Evolutionary conservation across 768 basidiomycete genomes (phyloP).

Genomic region (Mycena epipterygia): DNA sequence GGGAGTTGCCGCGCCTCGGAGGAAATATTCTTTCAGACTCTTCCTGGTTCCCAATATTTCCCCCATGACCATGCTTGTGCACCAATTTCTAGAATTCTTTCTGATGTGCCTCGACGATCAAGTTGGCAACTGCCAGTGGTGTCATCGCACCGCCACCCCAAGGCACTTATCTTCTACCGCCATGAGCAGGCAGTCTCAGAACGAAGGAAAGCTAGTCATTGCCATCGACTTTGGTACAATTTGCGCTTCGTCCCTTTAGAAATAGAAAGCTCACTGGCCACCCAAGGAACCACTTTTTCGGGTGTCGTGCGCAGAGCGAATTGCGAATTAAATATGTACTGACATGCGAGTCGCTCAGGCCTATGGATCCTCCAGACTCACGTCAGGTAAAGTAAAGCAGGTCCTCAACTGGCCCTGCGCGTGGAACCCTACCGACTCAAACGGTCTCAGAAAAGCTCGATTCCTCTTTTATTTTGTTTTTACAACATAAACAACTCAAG

Average conservation of each 20-base stretch:
- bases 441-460: constrained; percentile 84
- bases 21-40: too few species aligned
- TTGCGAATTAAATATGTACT: constrained; percentile 1
- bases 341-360: constrained; percentile 65
- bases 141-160: too few species aligned
- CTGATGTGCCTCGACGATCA: too few species aligned
- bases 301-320: constrained; percentile 77
- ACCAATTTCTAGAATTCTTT: too few species aligned
- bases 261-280: background rate
- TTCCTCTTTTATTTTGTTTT: constrained; percentile 6
- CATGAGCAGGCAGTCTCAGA: constrained; percentile 69
- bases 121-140: too few species aligned
- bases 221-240: constrained; percentile 75
- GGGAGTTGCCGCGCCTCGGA: too few species aligned
- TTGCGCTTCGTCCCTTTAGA: background rate
- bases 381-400: constrained; percentile 84
- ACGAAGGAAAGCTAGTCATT: constrained; percentile 85
- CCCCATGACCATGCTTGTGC: too few species aligned
- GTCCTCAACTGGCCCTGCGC: constrained; percentile 90
- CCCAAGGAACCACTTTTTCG: constrained; percentile 86
- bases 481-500: too few species aligned
- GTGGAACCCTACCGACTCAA: too few species aligned
- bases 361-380: constrained; percentile 88
- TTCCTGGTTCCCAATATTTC: too few species aligned
- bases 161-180: constrained; percentile 16